These are phyloP conservation scores for Chiua virens DNA, from an alignment of 768 basidiomycete species.

Conservation along the genomic window DNA sequence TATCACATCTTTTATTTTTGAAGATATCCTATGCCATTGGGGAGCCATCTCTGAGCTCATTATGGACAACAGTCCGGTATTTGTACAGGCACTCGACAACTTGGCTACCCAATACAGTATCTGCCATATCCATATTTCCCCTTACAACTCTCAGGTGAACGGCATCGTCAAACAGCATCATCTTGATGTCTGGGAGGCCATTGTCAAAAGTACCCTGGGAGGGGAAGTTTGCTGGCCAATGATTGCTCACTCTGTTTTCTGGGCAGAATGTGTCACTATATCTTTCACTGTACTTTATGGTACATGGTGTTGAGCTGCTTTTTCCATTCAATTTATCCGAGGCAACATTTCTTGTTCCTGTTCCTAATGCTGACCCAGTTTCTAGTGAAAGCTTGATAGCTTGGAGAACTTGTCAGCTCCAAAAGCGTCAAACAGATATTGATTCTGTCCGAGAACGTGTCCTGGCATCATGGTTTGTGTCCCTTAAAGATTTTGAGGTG, in stretches of 20 bases:
- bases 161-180: not conserved
- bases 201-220: no score
- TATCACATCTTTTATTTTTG: conserved; percentile 15
- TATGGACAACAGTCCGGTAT: not conserved
- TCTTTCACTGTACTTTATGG: no score
- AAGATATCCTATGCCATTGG: conserved; percentile 17
- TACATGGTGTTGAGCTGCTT: no score
- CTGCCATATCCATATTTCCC: not conserved
- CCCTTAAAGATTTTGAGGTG: not conserved
- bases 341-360: not conserved
- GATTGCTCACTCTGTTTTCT: no score
- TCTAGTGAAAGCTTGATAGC: not conserved
- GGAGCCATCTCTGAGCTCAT: not conserved
- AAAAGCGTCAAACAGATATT: not conserved
- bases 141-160: not conserved
- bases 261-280: no score
- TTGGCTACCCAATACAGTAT: not conserved
- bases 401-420: not conserved
- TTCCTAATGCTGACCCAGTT: not conserved
- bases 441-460: accelerated
- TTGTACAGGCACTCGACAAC: not conserved
- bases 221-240: no score
- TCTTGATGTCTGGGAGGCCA: not conserved
- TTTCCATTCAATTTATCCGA: not conserved
- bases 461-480: not conserved